phyloP scores from a whole-genome alignment of 257 asterid species.

The Lantana camara region DNA sequence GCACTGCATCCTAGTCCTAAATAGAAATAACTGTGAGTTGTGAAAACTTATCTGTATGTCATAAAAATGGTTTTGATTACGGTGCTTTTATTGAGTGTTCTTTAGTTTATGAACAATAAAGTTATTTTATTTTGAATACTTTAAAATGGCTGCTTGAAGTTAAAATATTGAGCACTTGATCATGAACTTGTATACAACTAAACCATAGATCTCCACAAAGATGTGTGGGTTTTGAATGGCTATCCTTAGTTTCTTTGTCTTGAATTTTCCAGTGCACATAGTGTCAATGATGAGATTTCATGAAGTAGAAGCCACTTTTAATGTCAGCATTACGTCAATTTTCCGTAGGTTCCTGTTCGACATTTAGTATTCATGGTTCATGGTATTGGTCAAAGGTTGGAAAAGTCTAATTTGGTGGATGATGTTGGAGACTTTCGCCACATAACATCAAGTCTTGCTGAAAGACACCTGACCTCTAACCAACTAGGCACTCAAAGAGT shows the following conservation, averaged over 20 bases:
- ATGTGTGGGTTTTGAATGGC: neutral
- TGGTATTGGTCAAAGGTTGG: slow-evolving; percentile 97
- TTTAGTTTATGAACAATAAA: no score
- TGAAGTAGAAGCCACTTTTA: slow-evolving; percentile 1
- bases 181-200: neutral
- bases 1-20: no score
- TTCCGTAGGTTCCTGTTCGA: slow-evolving; percentile 84
- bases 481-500: slow-evolving; percentile 90
- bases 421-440: slow-evolving; percentile 89
- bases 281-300: neutral
- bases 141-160: neutral
- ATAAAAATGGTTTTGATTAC: no score
- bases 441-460: slow-evolving; percentile 79
- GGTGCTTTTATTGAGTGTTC: no score
- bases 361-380: slow-evolving; percentile 98
- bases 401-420: slow-evolving; percentile 95
- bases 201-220: slow-evolving; percentile 1
- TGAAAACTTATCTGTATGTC: no score
- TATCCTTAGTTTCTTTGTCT: no score
- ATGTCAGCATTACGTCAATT: slow-evolving; percentile 6
- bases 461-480: slow-evolving; percentile 78
- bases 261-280: no score
- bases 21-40: no score
- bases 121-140: neutral
- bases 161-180: neutral